A percentile compares a stretch with the other conserved stretches of the same genome.
Evolutionary conservation across 2,329 filamentous ascomycete species (phyloP).

Genomic region (Torrubiella hemipterigena): DNA sequence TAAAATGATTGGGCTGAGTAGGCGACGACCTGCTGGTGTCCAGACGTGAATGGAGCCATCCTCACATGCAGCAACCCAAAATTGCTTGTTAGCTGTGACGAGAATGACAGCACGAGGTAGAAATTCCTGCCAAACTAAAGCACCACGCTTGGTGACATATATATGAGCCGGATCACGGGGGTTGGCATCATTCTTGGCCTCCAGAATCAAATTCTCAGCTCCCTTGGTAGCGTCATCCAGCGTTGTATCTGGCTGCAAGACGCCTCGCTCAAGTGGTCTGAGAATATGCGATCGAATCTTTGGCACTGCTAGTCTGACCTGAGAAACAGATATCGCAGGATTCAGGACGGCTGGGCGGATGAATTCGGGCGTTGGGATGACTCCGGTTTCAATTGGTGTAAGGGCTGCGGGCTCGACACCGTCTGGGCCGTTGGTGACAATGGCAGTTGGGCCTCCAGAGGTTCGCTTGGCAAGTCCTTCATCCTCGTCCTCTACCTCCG

Average conservation of each 20-base stretch:
- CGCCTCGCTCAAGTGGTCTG: constrained; percentile 61
- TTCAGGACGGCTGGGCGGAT: constrained; percentile 80
- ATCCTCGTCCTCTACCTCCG: constrained; percentile 68
- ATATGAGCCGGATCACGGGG: constrained; percentile 75
- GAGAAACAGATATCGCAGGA: constrained; percentile 68
- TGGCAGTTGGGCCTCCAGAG: constrained; percentile 57
- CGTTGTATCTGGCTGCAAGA: constrained; percentile 38
- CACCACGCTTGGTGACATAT: constrained; percentile 67
- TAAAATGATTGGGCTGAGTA: constrained; percentile 73
- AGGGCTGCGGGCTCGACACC: constrained; percentile 67
- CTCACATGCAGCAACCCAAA: constrained; percentile 90
- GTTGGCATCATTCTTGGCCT: constrained; percentile 73
- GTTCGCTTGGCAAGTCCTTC: constrained; percentile 39
- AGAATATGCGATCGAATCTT: constrained; percentile 75
- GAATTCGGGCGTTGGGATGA: constrained; percentile 65
- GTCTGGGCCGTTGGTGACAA: constrained; percentile 65
- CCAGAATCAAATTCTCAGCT: constrained; percentile 64
- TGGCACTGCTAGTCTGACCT: constrained; percentile 77
- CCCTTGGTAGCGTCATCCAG: constrained; percentile 50
- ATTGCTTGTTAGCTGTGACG: constrained; percentile 76
- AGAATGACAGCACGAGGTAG: constrained; percentile 78
- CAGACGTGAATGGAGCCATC: constrained; percentile 84
- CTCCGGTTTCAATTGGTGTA: constrained; percentile 43
- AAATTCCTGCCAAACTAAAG: constrained; percentile 86
- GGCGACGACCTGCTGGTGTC: constrained; percentile 79